Base-by-base conservation (phyloP, 1,139 yeast genomes). In the Diutina sp. region DNA sequence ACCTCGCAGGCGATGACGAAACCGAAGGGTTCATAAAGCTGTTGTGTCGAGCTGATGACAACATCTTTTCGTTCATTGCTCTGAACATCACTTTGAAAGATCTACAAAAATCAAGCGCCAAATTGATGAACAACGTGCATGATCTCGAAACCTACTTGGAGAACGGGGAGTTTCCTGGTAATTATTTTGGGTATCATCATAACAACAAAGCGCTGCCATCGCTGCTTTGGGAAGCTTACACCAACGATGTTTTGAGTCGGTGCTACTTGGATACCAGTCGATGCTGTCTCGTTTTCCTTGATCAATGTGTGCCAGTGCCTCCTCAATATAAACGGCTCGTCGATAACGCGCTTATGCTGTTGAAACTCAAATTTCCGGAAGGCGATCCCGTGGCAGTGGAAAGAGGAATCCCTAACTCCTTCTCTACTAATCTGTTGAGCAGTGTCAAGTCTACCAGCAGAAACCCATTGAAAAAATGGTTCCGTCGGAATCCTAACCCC, bases 1-100 rank as follows among this genome's bases (percentile, higher is more conserved):
- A 76, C 58, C 64, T 76, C 56, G 79, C 73, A 0, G 79, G 78
- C 8, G 78, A 76, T 57, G 71, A 73, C 59, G 79, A 76, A 60
- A 74, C 80, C 9, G 80, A 76, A 60, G 77, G 82, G n/a, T 76
- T 80, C 59, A 71, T 79, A 57, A 79, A 78, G 58, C 72, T 80
- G 55, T 72, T 79, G 56, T 69, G 78, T 56, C 69, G 77, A 51
- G 69, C 71, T 60, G 72, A 76, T 62, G 80, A 75, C 59, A 73
- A 75, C 57, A 72, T 77, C 28, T 76, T 76, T 59, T 73, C 78
- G 46, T 77, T 75, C 64, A 76, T 76, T 51, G 72, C 72, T 7
- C 72, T 78, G 52, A 76, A 74, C 61, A 72, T 79, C 53, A 74
- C 80, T 0, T 65, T 80, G 51, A 70, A 70, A 56, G 84, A 80